These are phyloP conservation scores for Elsinoe fawcettii DNA, from an alignment of 2,329 filamentous ascomycete species.

Conservation along the genomic window DNA sequence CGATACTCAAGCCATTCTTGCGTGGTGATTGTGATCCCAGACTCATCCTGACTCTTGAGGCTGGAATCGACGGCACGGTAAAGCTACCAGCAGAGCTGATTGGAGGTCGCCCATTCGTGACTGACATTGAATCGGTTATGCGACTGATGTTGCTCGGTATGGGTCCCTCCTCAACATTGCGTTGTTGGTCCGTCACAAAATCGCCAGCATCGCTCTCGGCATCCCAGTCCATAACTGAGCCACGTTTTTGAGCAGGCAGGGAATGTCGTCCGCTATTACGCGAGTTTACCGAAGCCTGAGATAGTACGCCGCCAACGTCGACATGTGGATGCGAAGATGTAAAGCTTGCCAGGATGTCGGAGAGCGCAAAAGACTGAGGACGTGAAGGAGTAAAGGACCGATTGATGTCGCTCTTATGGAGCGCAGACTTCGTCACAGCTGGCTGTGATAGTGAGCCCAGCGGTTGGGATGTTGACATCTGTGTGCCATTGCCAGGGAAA, in stretches of 20 bases:
- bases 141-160: neutral
- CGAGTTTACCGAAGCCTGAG: neutral
- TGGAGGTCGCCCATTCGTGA: neutral
- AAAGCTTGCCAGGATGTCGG: neutral
- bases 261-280: neutral
- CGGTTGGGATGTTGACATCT: neutral
- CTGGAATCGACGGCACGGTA: neutral
- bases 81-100: neutral
- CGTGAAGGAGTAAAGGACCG: constrained; percentile 6
- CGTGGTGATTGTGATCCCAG: neutral
- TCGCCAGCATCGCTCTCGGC: neutral
- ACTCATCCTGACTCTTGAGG: constrained; percentile 1
- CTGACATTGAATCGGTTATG: neutral
- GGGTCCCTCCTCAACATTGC: neutral
- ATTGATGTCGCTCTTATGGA: constrained; percentile 1
- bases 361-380: constrained; percentile 7
- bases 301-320: neutral
- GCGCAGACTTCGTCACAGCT: neutral
- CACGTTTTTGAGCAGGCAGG: constrained; percentile 3
- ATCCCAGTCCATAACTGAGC: constrained; percentile 4
- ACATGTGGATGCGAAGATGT: neutral
- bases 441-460: neutral
- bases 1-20: neutral
- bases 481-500: neutral
- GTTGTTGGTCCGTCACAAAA: neutral